These are phyloP conservation scores for Dothistroma septosporum DNA, from an alignment of 2,329 filamentous ascomycete genomes.

Conservation along the genomic window DNA sequence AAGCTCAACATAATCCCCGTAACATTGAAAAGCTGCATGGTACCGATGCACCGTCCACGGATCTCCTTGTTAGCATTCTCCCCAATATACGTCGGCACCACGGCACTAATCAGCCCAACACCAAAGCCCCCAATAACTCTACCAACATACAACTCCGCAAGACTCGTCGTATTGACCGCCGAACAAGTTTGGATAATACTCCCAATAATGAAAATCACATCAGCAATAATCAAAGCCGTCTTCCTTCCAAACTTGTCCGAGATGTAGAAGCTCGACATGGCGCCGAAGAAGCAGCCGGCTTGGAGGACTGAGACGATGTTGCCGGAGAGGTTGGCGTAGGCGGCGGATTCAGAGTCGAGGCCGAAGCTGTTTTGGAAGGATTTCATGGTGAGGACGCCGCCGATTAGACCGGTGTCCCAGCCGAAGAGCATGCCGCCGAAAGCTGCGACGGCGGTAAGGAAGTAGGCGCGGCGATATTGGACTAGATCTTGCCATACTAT, in stretches of 20 bases:
- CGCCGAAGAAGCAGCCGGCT: conserved; percentile 45
- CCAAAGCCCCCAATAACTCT: conserved; percentile 44
- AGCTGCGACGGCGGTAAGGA: conserved; percentile 41
- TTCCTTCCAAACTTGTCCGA: conserved; percentile 42
- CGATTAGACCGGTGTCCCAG: conserved; percentile 32
- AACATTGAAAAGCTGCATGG: conserved; percentile 35
- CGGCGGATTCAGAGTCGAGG: conserved; percentile 31
- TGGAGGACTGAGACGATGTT: conserved; percentile 45
- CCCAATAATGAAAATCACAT: conserved; percentile 42
- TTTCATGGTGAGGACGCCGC: conserved; percentile 42
- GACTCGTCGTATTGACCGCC: conserved; percentile 30
- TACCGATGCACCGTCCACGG: conserved; percentile 30
- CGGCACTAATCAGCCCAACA: conserved; percentile 41
- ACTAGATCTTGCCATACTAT: conserved; percentile 40
- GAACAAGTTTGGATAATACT: conserved; percentile 40
- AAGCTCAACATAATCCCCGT: conserved; percentile 49
- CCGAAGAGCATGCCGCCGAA: conserved; percentile 40
- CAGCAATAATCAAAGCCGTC: conserved; percentile 40
- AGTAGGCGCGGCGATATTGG: conserved; percentile 39
- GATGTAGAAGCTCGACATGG: conserved; percentile 41
- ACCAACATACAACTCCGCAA: conserved; percentile 42
- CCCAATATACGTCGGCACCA: conserved; percentile 45
- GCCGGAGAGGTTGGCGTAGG: conserved; percentile 40
- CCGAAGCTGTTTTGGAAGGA: conserved; percentile 42
- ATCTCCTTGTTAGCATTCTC: conserved; percentile 43